Conservation (phyloP, 2,329 filamentous ascomycete species). For the Phaeomoniella chlamydospora region DNA sequence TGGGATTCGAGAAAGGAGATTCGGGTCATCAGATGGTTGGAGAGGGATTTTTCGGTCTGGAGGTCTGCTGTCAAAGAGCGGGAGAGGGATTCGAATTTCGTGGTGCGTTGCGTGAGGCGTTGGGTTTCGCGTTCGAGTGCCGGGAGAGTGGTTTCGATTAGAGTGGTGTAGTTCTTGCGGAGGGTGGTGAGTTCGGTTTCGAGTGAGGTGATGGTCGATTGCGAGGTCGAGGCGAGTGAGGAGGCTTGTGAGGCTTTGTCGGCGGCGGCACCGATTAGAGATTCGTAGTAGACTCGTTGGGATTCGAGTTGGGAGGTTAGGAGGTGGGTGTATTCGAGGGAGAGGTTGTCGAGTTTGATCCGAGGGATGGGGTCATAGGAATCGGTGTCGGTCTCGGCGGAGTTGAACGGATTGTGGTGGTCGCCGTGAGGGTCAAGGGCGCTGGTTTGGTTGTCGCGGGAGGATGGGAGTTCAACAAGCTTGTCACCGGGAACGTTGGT, state of each 20-base stretch:
- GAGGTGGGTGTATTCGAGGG: slow-evolving; percentile 86
- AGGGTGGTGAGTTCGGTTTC: slow-evolving; percentile 44
- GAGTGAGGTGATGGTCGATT: slow-evolving; percentile 59
- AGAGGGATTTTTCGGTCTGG: slow-evolving; percentile 77
- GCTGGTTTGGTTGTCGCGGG: slow-evolving; percentile 38
- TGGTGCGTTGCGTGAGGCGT: slow-evolving; percentile 52
- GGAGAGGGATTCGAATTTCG: slow-evolving; percentile 62
- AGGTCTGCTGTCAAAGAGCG: slow-evolving; percentile 60
- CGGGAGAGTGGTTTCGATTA: slow-evolving; percentile 45
- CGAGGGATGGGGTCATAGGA: slow-evolving; percentile 30
- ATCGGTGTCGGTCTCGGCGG: slow-evolving; percentile 24
- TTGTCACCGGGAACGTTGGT: slow-evolving; percentile 39
- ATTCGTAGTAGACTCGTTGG: slow-evolving; percentile 87
- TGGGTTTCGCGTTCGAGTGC: slow-evolving; percentile 58
- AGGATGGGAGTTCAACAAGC: slow-evolving; percentile 57
- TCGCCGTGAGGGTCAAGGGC: slow-evolving; percentile 15
- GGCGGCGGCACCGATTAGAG: slow-evolving; percentile 73
- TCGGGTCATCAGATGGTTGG: slow-evolving; percentile 65
- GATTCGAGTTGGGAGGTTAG: slow-evolving; percentile 86
- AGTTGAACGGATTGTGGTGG: slow-evolving; percentile 26
- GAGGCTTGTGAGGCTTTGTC: slow-evolving; percentile 74
- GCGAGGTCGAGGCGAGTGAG: slow-evolving; percentile 35
- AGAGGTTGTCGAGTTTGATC: slow-evolving; percentile 62
- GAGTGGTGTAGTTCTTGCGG: slow-evolving; percentile 35
- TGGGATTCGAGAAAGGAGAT: slow-evolving; percentile 52